Evolutionary conservation across 805 yeast species (phyloP).

Genomic region (Priceomyces carsonii): DNA sequence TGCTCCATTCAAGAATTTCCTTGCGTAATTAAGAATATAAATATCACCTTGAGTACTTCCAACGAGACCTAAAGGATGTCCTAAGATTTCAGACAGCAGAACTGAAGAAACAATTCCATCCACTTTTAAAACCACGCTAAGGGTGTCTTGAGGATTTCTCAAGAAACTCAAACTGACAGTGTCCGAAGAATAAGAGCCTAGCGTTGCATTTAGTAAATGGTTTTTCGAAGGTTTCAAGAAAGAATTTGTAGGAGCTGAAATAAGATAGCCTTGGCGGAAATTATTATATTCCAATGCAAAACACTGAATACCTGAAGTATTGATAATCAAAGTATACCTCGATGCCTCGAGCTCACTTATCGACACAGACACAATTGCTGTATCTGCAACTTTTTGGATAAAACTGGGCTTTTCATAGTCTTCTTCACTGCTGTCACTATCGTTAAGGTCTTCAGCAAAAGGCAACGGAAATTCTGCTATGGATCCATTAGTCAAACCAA

Average conservation of each 20-base stretch:
- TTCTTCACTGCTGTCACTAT: slow-evolving; percentile 7
- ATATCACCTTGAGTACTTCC: slow-evolving; percentile 40
- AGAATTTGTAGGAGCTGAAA: slow-evolving; percentile 24
- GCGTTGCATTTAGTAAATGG: slow-evolving; percentile 22
- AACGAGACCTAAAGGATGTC: slow-evolving; percentile 37
- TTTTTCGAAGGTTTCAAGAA: slow-evolving; percentile 31
- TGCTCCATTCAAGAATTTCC: slow-evolving; percentile 35
- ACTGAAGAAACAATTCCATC: slow-evolving; percentile 32
- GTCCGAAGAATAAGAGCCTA: slow-evolving; percentile 29
- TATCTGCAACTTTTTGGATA: slow-evolving; percentile 29
- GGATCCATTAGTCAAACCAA: slow-evolving; percentile 61
- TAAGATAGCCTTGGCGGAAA: slow-evolving; percentile 27
- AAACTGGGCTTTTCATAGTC: slow-evolving; percentile 33
- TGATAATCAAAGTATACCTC: slow-evolving; percentile 25
- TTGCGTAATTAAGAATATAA: slow-evolving; percentile 34
- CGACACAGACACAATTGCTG: slow-evolving; percentile 28
- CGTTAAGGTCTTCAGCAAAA: neutral
- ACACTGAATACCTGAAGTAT: slow-evolving; percentile 29
- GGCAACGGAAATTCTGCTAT: slow-evolving; percentile 58
- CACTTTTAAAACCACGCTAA: slow-evolving; percentile 27
- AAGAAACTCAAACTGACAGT: slow-evolving; percentile 28
- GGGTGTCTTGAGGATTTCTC: slow-evolving; percentile 36
- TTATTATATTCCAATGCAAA: slow-evolving; percentile 26
- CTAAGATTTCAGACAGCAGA: slow-evolving; percentile 29
- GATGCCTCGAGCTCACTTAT: slow-evolving; percentile 22